Conservation (phyloP, 1,284 basidiomycete genomes). For the Ceratobasidium papillatum region DNA sequence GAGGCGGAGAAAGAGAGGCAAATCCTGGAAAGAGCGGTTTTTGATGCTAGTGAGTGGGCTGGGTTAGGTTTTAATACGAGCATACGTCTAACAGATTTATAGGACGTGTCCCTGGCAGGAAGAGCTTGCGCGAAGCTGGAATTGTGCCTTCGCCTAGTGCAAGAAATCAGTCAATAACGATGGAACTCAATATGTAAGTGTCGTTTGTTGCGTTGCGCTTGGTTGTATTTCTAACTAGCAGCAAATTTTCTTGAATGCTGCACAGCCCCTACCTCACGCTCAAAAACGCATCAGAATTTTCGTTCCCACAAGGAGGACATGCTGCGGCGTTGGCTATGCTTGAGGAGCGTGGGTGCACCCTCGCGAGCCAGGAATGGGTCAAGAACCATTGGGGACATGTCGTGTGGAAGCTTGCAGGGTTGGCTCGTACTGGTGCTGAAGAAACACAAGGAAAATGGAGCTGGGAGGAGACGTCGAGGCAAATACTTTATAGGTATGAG, state of each 20-base stretch:
- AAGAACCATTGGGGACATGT: conserved; percentile 91
- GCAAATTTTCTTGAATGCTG: conserved; percentile 34
- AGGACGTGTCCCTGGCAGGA: conserved; percentile 13
- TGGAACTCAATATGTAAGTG: conserved; percentile 10
- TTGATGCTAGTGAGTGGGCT: conserved; percentile 24
- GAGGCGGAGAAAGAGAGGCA: conserved; percentile 23
- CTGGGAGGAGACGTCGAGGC: conserved; percentile 79
- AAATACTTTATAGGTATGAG: conserved; percentile 84
- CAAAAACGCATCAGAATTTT: conserved; percentile 40
- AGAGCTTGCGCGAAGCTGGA: conserved; percentile 25
- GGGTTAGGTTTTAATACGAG: neutral
- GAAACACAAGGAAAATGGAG: conserved; percentile 73
- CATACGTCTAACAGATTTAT: neutral
- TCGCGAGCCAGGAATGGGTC: conserved; percentile 82
- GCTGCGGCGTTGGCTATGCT: conserved; percentile 64
- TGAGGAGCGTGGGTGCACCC: conserved; percentile 61
- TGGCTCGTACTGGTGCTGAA: conserved; percentile 76
- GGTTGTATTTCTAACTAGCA: neutral
- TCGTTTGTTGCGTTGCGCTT: neutral
- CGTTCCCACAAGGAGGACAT: conserved; percentile 55
- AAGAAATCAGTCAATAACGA: neutral
- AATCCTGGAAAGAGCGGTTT: conserved; percentile 17
- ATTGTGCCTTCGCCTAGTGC: neutral
- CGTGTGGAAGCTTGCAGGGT: conserved; percentile 93
- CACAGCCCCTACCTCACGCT: conserved; percentile 38